These are phyloP conservation scores for Coniophora puteana DNA, from an alignment of 1,284 basidiomycete species.

Conservation along the genomic window DNA sequence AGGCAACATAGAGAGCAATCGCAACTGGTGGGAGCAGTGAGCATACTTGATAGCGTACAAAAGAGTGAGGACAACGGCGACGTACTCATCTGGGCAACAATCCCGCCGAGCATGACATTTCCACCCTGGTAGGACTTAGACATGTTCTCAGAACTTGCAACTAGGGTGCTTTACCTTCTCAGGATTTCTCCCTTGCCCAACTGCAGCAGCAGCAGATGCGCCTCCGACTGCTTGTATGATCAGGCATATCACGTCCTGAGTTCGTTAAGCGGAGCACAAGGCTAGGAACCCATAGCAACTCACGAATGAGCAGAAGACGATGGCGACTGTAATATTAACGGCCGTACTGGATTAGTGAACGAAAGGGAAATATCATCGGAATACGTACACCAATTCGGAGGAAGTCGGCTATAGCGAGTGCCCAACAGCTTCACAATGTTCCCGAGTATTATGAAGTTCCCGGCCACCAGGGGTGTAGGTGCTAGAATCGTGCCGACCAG, in stretches of 20 bases:
- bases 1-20: conserved; percentile 22
- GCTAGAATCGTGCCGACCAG: conserved; percentile 39
- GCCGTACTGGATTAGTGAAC: background rate
- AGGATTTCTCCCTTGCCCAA: conserved; percentile 7
- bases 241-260: conserved; percentile 36
- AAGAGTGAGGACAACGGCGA: background rate
- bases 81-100: conserved; percentile 17
- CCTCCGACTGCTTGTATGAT: conserved; percentile 43
- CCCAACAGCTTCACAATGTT: conserved; percentile 39
- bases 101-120: conserved; percentile 37
- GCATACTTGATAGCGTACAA: background rate
- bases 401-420: conserved; percentile 35
- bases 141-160: too few relatives aligned
- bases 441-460: conserved; percentile 48
- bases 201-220: conserved; percentile 28
- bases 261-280: background rate
- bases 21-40: conserved; percentile 12
- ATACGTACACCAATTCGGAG: conserved; percentile 25
- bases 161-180: conserved; percentile 8
- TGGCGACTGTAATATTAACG: conserved; percentile 26
- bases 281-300: conserved; percentile 6
- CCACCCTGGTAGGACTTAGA: conserved; percentile 18
- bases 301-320: conserved; percentile 32
- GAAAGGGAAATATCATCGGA: background rate
- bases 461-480: conserved; percentile 46